Evolutionary conservation across 2,329 filamentous ascomycete species (phyloP).

Genomic region (Hypoxylon sp.): DNA sequence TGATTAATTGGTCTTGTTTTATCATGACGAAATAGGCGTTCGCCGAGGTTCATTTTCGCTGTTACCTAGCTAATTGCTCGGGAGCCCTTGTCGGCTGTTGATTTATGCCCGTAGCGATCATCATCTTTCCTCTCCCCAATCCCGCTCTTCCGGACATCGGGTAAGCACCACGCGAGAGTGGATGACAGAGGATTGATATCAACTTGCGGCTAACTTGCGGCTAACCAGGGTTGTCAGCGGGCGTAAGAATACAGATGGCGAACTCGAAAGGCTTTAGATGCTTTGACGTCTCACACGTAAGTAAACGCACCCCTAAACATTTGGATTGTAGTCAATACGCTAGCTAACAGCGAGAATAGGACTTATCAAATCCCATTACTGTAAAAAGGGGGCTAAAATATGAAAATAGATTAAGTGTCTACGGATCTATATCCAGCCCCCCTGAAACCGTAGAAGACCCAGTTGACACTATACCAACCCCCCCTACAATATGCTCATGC

Average conservation of each 20-base stretch:
- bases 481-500: constrained; percentile 25
- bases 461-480: constrained; percentile 1
- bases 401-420: constrained; percentile 6
- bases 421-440: constrained; percentile 27
- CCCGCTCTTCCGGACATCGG: constrained; percentile 27
- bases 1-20: constrained; percentile 36
- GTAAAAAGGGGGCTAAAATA: neutral
- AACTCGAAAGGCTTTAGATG: no score
- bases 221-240: no score
- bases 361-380: neutral
- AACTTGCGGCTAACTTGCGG: constrained; percentile 26
- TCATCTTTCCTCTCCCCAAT: constrained; percentile 7
- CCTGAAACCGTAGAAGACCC: constrained; percentile 7
- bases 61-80: constrained; percentile 29
- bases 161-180: constrained; percentile 31
- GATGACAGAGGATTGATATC: neutral
- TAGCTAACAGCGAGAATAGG: neutral
- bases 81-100: constrained; percentile 44
- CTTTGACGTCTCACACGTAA: neutral
- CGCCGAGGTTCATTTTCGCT: constrained; percentile 39
- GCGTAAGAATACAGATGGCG: no score
- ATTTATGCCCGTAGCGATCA: constrained; percentile 45
- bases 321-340: neutral
- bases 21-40: constrained; percentile 38
- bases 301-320: no score